These are phyloP conservation scores for Trapa bicornis DNA, from an alignment of 345 rosid genomes.

Conservation along the genomic window DNA sequence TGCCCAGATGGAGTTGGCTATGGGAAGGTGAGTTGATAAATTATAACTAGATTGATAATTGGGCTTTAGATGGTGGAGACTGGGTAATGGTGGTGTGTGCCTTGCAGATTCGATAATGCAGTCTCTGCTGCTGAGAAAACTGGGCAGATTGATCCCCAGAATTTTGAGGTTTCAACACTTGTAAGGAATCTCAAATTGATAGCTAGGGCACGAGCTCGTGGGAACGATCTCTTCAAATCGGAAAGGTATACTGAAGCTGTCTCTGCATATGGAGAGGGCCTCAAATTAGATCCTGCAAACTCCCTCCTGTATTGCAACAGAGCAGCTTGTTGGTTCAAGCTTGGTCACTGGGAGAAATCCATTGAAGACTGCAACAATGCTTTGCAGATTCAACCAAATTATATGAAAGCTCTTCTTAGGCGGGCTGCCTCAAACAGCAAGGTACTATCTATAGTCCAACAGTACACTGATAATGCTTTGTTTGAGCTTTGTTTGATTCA, in stretches of 20 bases:
- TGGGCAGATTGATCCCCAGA: conserved; percentile 52
- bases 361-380: conserved; percentile 76
- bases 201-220: conserved; percentile 63
- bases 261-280: conserved; percentile 82
- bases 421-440: conserved; percentile 82
- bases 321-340: conserved; percentile 92
- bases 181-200: conserved; percentile 56
- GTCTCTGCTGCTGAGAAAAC: conserved; percentile 72
- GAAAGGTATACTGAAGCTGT: conserved; percentile 97
- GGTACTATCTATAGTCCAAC: conserved; percentile 22
- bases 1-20: conserved; percentile 82
- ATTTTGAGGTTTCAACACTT: conserved; percentile 49
- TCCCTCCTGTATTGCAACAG: conserved; percentile 66
- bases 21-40: conserved; percentile 68
- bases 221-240: conserved; percentile 82
- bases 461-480: too few relatives aligned
- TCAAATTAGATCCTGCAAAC: conserved; percentile 69
- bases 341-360: conserved; percentile 74
- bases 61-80: conserved; percentile 7
- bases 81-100: conserved; percentile 27
- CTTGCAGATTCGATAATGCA: conserved; percentile 96
- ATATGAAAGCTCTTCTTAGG: conserved; percentile 66
- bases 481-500: too few relatives aligned
- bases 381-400: conserved; percentile 52
- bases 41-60: conserved; percentile 6